Conservation (phyloP, 352 stramenopile species). For the Phytophthora palmivora region DNA sequence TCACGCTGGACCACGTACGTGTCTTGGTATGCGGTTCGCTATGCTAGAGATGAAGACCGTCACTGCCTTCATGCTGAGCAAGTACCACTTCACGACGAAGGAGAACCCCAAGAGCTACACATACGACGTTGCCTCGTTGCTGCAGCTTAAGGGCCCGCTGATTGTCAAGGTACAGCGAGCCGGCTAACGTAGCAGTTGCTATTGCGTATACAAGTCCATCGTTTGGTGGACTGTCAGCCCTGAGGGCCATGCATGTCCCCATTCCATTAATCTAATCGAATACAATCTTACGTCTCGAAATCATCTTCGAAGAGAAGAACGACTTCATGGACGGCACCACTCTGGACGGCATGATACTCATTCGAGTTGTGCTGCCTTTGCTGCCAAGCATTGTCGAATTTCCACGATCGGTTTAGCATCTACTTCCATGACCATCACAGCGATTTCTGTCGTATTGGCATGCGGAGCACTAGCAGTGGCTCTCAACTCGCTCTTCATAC, state of each 20-base stretch:
- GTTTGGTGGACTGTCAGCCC: too few species aligned
- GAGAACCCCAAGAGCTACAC: constrained; percentile 51
- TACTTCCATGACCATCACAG: constrained; percentile 7
- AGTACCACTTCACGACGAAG: constrained; percentile 50
- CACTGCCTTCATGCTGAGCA: constrained; percentile 42
- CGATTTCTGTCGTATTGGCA: constrained; percentile 18
- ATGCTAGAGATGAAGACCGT: constrained; percentile 62
- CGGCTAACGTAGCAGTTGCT: constrained; percentile 18
- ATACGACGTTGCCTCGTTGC: constrained; percentile 42
- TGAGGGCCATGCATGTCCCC: too few species aligned
- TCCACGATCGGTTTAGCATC: constrained; percentile 13
- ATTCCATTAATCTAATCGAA: constrained; percentile 31
- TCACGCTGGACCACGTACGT: constrained; percentile 41
- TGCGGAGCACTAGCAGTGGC: constrained; percentile 20
- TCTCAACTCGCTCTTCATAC: constrained; percentile 25
- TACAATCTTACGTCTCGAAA: background rate
- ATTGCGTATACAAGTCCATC: constrained; percentile 1
- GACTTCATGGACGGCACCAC: too few species aligned
- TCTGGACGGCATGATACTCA: too few species aligned
- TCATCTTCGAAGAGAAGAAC: background rate
- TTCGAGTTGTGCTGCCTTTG: too few species aligned
- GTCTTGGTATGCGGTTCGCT: constrained; percentile 48
- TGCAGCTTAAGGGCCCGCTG: constrained; percentile 45
- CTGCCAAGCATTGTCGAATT: constrained; percentile 19
- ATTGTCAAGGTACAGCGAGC: constrained; percentile 40